Base-by-base conservation (phyloP, 129 eudicot genomes). In the Pseudognaphalium luteoalbum region DNA sequence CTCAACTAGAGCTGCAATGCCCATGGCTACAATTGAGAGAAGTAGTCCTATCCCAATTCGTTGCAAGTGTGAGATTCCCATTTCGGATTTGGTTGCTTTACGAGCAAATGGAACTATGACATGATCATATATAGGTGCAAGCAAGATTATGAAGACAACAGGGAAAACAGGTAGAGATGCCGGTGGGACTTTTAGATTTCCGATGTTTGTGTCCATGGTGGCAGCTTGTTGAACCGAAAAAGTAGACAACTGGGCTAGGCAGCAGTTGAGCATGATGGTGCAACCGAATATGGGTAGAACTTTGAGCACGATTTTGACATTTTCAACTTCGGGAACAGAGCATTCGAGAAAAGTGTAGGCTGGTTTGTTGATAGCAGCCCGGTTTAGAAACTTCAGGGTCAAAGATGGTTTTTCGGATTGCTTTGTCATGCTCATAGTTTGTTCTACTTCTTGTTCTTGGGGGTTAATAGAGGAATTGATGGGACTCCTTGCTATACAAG, bases 181-280 rank as follows among this genome's bases (percentile, higher is more conserved):
- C 2, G 98, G 92, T 2, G 98, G 98, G 80, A 92, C 83, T 73
- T 83, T 90, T 39, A 90, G 59, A 62, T 80, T 73, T 6, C 94
- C 94, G 35, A 92, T 83, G 16, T 83, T 81, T 4, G 94, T 90
- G 87, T 92, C 63, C 98, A 92, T 90, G 63, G 96, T 82, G 42
- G 98, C 89, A 6, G 98, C 98, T 85, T 92, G 96, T 72, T 92
- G 92, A 62, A 92, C 94, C 3, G 98, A 92, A 80, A 86, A 92
- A 7, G 98, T 92, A 10, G 89, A 82, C 72, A 92, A 92, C 28
- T 92, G 98, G 28, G 98, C 98, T 6, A 92, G 83, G 73, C 98
- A 92, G 71, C 94, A 87, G 77, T 88, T 92, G 77, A 92, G 96
- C 83, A 92, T 85, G 42, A 92, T 86, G 14, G 98, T 90, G 86